These are phyloP conservation scores for Primulina eburnea DNA, from an alignment of 257 asterid species.

Conservation along the genomic window DNA sequence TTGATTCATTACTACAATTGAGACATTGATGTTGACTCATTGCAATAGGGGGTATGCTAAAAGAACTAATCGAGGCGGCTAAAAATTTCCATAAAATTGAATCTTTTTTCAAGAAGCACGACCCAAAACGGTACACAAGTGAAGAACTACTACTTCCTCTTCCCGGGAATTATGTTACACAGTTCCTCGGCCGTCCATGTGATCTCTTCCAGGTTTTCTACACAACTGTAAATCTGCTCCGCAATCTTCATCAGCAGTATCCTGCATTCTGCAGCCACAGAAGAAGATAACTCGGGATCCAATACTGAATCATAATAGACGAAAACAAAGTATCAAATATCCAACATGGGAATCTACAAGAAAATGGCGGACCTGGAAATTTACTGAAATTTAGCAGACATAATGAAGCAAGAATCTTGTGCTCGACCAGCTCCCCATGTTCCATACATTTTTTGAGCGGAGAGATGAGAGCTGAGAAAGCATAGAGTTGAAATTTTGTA, in stretches of 20 bases:
- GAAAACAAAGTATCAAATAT: neutral
- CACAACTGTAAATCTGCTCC: constrained; percentile 38
- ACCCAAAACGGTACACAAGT: neutral
- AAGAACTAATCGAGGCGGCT: too few species aligned
- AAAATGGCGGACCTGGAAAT: constrained; percentile 46
- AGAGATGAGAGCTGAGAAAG: constrained; percentile 50
- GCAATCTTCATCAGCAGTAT: constrained; percentile 44
- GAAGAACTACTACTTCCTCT: constrained; percentile 15
- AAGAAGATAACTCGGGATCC: neutral
- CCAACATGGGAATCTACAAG: neutral
- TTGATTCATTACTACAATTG: neutral
- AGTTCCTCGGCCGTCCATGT: constrained; percentile 78
- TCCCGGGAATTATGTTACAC: constrained; percentile 28
- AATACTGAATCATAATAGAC: neutral
- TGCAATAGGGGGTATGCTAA: too few species aligned
- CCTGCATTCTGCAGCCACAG: constrained; percentile 49
- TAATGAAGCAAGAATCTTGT: constrained; percentile 64
- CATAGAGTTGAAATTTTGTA: constrained; percentile 43
- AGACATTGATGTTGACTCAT: too few species aligned
- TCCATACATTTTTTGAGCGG: constrained; percentile 49
- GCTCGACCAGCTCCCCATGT: constrained; percentile 56
- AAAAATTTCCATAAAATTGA: neutral
- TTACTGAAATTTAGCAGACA: constrained; percentile 59
- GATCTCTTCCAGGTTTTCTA: constrained; percentile 45
- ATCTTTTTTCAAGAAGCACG: too few species aligned